A percentile compares a stretch with the other conserved stretches of the same genome.
Conservation (phyloP, 78 protist genomes). For the Bigelowiella natans region DNA sequence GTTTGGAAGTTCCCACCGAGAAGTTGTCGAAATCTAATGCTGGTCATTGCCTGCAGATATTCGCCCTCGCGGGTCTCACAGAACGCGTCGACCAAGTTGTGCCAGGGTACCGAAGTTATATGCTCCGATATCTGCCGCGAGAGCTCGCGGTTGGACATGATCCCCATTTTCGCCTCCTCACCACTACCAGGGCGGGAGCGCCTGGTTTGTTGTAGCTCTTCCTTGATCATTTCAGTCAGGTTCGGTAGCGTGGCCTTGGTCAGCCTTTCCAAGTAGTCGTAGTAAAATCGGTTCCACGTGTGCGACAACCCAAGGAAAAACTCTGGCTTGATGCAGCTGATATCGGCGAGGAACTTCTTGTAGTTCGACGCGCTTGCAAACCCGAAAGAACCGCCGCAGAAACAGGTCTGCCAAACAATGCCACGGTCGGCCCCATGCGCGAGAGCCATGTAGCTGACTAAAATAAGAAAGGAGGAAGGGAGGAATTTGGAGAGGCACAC, state of each 20-base stretch:
- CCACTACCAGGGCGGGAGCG: no score
- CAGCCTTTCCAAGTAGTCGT: no score
- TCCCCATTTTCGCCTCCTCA: no score
- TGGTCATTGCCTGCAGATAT: background rate
- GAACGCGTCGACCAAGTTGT: background rate
- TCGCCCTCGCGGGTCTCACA: background rate
- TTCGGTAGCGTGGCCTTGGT: no score
- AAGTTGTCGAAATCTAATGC: background rate
- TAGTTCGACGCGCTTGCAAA: background rate
- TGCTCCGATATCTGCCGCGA: no score
- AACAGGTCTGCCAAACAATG: background rate
- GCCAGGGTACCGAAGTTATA: no score
- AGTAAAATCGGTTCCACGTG: background rate
- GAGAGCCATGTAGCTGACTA: background rate
- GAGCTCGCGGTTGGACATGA: no score
- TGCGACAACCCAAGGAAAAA: background rate
- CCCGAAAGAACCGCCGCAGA: background rate
- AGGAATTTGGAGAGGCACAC: no score
- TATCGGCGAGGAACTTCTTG: background rate
- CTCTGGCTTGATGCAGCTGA: background rate
- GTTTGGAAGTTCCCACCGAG: background rate
- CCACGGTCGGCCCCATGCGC: background rate
- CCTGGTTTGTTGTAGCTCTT: no score
- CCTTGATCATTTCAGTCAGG: no score
- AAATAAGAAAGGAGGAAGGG: background rate